Conservation (phyloP, 2,329 filamentous ascomycete species). For the Xylaria arbuscula region DNA sequence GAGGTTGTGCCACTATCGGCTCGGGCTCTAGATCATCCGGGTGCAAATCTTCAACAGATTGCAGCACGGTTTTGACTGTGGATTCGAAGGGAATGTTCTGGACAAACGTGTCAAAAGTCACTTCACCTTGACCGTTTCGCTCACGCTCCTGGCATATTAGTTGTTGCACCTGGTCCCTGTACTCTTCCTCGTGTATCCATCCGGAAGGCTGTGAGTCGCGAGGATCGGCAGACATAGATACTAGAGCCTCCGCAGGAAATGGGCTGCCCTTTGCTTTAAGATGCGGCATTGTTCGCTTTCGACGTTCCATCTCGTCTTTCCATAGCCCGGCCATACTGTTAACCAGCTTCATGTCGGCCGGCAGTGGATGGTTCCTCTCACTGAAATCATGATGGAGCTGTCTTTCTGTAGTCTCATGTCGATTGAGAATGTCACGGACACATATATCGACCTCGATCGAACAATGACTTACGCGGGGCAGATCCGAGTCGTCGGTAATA, state of each 20-base stretch:
- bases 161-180: slow-evolving; percentile 70
- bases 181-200: slow-evolving; percentile 95
- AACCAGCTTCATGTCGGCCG: slow-evolving; percentile 81
- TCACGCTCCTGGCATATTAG: slow-evolving; percentile 73
- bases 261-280: slow-evolving; percentile 74
- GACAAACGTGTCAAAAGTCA: slow-evolving; percentile 75
- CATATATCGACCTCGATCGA: slow-evolving; percentile 90
- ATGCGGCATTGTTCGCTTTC: slow-evolving; percentile 77
- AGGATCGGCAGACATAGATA: slow-evolving; percentile 88
- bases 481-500: slow-evolving; percentile 69
- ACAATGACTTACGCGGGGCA: slow-evolving; percentile 87
- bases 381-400: slow-evolving; percentile 87
- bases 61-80: slow-evolving; percentile 77
- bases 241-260: slow-evolving; percentile 82
- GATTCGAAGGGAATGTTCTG: slow-evolving; percentile 63
- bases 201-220: slow-evolving; percentile 77
- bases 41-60: slow-evolving; percentile 90
- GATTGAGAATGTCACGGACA: slow-evolving; percentile 88
- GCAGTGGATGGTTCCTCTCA: slow-evolving; percentile 73
- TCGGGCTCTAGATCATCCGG: slow-evolving; percentile 70
- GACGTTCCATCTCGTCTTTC: slow-evolving; percentile 86
- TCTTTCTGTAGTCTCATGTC: slow-evolving; percentile 79
- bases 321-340: slow-evolving; percentile 94
- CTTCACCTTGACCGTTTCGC: slow-evolving; percentile 55
- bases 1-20: slow-evolving; percentile 54